These are phyloP conservation scores for Rhizopus stolonifer DNA, from an alignment of 371 early-diverging fungal genomes.

Conservation along the genomic window DNA sequence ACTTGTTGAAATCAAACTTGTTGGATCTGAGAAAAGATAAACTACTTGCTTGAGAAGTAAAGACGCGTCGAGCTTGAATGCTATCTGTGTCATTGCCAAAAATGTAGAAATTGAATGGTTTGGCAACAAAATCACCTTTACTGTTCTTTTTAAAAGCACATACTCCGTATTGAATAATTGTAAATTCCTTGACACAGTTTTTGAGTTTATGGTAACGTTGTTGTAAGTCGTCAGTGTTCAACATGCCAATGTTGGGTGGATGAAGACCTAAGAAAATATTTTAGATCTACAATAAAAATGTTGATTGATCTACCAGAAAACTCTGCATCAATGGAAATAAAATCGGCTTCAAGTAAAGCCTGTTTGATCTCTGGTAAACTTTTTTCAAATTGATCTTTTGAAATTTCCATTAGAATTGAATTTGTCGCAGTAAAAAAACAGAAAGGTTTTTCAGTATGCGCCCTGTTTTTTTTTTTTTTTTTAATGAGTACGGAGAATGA, in stretches of 20 bases:
- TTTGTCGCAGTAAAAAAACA: slow-evolving; percentile 1
- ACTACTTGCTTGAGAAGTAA: slow-evolving; percentile 65
- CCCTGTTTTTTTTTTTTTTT: too few species aligned
- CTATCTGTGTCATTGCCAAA: slow-evolving; percentile 58
- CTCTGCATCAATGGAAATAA: slow-evolving; percentile 84
- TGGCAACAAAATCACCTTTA: slow-evolving; percentile 56
- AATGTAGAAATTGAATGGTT: slow-evolving; percentile 85
- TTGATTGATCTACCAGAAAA: slow-evolving; percentile 64
- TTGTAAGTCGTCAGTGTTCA: slow-evolving; percentile 44
- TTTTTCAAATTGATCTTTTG: slow-evolving; percentile 59
- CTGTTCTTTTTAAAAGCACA: slow-evolving; percentile 64
- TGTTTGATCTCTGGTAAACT: slow-evolving; percentile 55
- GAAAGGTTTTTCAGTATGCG: too few species aligned
- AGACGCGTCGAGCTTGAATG: slow-evolving; percentile 50
- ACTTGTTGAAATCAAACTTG: slow-evolving; percentile 82
- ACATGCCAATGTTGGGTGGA: slow-evolving; percentile 17
- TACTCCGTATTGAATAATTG: slow-evolving; percentile 78
- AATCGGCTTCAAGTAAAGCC: slow-evolving; percentile 69
- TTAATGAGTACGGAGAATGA: not conserved
- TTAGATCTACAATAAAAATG: not conserved
- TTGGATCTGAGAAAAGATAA: slow-evolving; percentile 49
- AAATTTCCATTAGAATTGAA: slow-evolving; percentile 68
- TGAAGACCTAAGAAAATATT: slow-evolving; percentile 24
- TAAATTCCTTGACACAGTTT: slow-evolving; percentile 53
- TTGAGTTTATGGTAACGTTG: slow-evolving; percentile 63